These are phyloP conservation scores for Penicillium sp. DNA, from an alignment of 2,329 filamentous ascomycete species.

Conservation along the genomic window DNA sequence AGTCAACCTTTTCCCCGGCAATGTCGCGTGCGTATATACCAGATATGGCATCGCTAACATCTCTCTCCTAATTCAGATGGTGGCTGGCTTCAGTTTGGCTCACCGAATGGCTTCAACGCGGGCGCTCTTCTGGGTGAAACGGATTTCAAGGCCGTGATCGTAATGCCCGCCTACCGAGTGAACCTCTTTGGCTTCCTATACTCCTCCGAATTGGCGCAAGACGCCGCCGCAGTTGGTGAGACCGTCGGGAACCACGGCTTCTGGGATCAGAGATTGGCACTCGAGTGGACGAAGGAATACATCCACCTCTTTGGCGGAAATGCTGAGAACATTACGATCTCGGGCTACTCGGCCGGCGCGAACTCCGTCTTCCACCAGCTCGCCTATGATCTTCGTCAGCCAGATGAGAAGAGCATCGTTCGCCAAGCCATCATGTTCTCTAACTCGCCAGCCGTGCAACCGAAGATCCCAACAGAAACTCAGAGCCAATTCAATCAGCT, in stretches of 20 bases:
- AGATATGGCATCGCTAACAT: background rate
- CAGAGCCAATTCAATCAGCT: conserved; percentile 60
- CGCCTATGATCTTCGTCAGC: conserved; percentile 58
- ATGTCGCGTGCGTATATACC: background rate
- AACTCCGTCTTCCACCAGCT: conserved; percentile 63
- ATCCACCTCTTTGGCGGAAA: conserved; percentile 58
- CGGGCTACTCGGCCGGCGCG: conserved; percentile 61
- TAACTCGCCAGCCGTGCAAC: conserved; percentile 58
- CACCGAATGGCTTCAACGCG: conserved; percentile 52
- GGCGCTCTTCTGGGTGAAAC: conserved; percentile 55
- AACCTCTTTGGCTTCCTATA: conserved; percentile 62
- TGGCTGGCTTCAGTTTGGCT: conserved; percentile 62
- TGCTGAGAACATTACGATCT: conserved; percentile 56
- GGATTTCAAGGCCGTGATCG: conserved; percentile 54
- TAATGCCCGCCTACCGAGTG: conserved; percentile 61
- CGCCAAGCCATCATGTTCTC: conserved; percentile 58
- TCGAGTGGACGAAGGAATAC: conserved; percentile 61
- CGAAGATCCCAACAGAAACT: conserved; percentile 52
- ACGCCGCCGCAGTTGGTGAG: conserved; percentile 43
- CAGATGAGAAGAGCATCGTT: conserved; percentile 52
- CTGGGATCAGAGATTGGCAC: conserved; percentile 60
- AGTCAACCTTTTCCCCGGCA: conserved; percentile 20
- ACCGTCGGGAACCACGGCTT: conserved; percentile 57
- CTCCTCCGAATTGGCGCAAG: conserved; percentile 51
- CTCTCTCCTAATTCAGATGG: conserved; percentile 45